Evolutionary conservation across 2,329 filamentous ascomycete species (phyloP), one percentile per base, ranked within the genome.

Genomic region (Cordyceps cicadae): DNA sequence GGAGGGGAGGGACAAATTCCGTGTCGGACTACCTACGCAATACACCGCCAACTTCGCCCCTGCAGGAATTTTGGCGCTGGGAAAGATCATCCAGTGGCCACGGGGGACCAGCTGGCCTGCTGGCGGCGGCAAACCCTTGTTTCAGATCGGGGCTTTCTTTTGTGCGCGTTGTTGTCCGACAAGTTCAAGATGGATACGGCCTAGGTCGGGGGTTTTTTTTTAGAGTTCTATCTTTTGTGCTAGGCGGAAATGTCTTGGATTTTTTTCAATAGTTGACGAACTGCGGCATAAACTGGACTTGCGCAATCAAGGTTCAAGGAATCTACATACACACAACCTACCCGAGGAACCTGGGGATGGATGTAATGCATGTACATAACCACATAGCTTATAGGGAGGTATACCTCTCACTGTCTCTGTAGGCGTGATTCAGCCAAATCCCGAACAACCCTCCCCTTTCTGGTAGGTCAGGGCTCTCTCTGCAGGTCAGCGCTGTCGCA

Each of bases 141-240:
- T 58, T 58, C 55, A 58, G 55, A 58, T 58, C 55, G 55, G 46
- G 46, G 19, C 55, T 58, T 50, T 55, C 17, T 55, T 46, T 58
- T 48, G 24, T 48, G 14, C 24, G 19, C 15, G 15, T 43, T 24
- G 15, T 43, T 24, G 15, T 19, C 41, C 26, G 48, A 51, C 46
- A 32, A 58, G 55, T 57, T 50, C 21, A 29, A 48, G 54, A 56
- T 56, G 54, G 43, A 43, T 41, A 29, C 6, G 8, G 14, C 12
- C 15, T 41, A 12, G 41, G 11, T 11, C 8, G 8, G 26, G n/a
- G n/a, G n/a, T n/a, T 17, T 15, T 19, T n/a, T n/a, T 32, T 34
- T 14, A 32, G 17, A n/a, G 6, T 34, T 51, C 4, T 51, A 15
- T 34, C 21, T 46, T 21, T 21, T 4, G 6, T 5, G 19, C 6